Evolutionary conservation across 1,139 yeast genomes (phyloP).

Genomic region (Spathaspora sp.): DNA sequence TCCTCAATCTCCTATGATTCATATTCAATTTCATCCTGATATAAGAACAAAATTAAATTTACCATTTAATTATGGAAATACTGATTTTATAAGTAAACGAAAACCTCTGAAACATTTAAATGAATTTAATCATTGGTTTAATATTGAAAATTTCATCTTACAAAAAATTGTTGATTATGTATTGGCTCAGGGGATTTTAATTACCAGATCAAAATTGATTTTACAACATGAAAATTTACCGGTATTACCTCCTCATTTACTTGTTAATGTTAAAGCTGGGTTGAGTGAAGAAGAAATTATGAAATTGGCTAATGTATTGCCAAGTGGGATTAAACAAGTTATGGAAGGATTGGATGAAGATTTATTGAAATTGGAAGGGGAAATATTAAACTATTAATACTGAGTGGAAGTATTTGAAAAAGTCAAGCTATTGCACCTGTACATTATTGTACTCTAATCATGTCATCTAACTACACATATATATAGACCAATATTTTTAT

Average conservation of each 20-base stretch:
- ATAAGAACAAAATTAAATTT: slow-evolving; percentile 43
- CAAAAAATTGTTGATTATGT: slow-evolving; percentile 62
- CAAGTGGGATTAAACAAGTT: slow-evolving; percentile 18
- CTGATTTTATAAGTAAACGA: slow-evolving; percentile 38
- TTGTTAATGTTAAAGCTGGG: slow-evolving; percentile 58
- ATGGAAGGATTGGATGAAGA: slow-evolving; percentile 19
- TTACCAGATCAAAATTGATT: slow-evolving; percentile 69
- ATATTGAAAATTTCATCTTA: slow-evolving; percentile 59
- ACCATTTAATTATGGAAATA: slow-evolving; percentile 50
- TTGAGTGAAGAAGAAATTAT: slow-evolving; percentile 54
- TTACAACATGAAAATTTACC: slow-evolving; percentile 78
- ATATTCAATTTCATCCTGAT: slow-evolving; percentile 50
- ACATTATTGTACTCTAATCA: not conserved
- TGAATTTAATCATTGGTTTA: slow-evolving; percentile 44
- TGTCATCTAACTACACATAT: not conserved
- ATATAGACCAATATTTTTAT: not conserved
- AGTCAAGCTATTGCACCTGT: no score
- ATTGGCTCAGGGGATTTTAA: slow-evolving; percentile 51
- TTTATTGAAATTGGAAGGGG: slow-evolving; percentile 20
- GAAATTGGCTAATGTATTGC: slow-evolving; percentile 17
- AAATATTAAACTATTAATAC: slow-evolving; percentile 15
- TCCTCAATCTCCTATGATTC: slow-evolving; percentile 64
- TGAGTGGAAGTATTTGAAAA: not conserved
- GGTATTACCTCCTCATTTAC: slow-evolving; percentile 64
- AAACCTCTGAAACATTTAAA: slow-evolving; percentile 36